phyloP scores from a whole-genome alignment of 2,329 filamentous ascomycete genomes.

The Teratosphaeria viscida region DNA sequence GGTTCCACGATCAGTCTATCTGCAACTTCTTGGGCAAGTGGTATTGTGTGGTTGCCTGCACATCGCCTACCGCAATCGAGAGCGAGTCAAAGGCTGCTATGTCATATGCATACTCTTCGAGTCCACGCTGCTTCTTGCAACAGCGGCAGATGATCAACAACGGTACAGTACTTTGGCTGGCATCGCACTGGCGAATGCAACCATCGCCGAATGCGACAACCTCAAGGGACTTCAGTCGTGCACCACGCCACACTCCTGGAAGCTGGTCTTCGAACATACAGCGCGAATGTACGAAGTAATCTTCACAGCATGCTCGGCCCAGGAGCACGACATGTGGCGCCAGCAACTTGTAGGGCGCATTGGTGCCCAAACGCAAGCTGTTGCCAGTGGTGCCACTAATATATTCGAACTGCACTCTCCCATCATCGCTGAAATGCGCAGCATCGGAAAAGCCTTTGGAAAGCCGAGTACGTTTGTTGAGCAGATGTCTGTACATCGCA shows the following conservation, averaged over 20 bases:
- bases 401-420: conserved; percentile 48
- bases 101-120: conserved; percentile 79
- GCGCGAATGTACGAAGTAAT: conserved; percentile 74
- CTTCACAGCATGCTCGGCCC: conserved; percentile 71
- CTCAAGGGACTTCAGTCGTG: conserved; percentile 75
- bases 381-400: conserved; percentile 38
- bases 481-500: conserved; percentile 67
- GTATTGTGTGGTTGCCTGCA: conserved; percentile 74
- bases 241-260: conserved; percentile 82
- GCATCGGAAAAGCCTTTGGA: conserved; percentile 64
- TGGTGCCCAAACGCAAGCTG: conserved; percentile 40
- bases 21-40: conserved; percentile 66
- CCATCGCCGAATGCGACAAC: conserved; percentile 63
- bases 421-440: conserved; percentile 60
- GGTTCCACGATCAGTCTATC: conserved; percentile 50
- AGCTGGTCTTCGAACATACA: conserved; percentile 70
- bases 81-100: conserved; percentile 63
- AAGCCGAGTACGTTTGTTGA: conserved; percentile 56
- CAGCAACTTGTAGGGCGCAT: conserved; percentile 49
- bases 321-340: conserved; percentile 74
- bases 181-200: conserved; percentile 55
- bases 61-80: conserved; percentile 66
- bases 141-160: conserved; percentile 51
- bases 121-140: conserved; percentile 67
- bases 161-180: conserved; percentile 66